Base-by-base conservation (phyloP, 495 filamentous ascomycete genomes). In the Penicillium egyptiacum region DNA sequence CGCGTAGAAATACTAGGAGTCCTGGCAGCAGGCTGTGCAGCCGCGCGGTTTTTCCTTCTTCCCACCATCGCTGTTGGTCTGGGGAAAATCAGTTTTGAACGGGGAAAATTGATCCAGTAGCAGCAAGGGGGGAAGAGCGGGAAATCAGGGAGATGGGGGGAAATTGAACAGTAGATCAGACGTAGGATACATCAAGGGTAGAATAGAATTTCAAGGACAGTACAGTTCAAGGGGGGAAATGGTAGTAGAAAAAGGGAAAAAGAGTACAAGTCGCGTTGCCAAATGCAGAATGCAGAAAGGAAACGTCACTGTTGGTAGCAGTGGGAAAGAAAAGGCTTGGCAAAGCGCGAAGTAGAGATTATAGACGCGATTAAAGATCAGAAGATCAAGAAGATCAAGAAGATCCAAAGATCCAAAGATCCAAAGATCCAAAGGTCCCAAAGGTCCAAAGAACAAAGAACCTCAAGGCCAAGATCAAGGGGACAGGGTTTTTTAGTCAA, bases 41-140 rank as follows among this genome's bases (percentile, higher is more conserved):
- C 56, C 48, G 58, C 59, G 58, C 65, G 39, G 22, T 50, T 65
- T 55, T 60, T 63, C 50, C 56, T 55, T 62, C 59, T 52, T 59
- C 71, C 71, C 54, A 70, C 71, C 73, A 75, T 75, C 55, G 60
- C 59, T 58, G 58, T 65, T 53, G 51, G 61, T 60, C 60, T 64
- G 53, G 9, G 40, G 19, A 37, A 44, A 46, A 20, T 46, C 50
- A 60, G 57, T 39, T 42, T 55, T 26, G 48, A 26, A 44, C 26
- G 31, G 53, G 53, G 53, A 25, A 45, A 46, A 47, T 52, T 20
- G 39, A 35, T 41, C 50, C 50, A 45, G 42, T 55, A 37, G 20
- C 52, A 54, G 52, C 53, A 55, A 55, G 53, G 53, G 45, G 51
- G 50, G 25, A 17, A 28, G n/a, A 28, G 39, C 37, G 50, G 26